Conservation (phyloP, 2,329 filamentous ascomycete species). For the Alternaria sp. region DNA sequence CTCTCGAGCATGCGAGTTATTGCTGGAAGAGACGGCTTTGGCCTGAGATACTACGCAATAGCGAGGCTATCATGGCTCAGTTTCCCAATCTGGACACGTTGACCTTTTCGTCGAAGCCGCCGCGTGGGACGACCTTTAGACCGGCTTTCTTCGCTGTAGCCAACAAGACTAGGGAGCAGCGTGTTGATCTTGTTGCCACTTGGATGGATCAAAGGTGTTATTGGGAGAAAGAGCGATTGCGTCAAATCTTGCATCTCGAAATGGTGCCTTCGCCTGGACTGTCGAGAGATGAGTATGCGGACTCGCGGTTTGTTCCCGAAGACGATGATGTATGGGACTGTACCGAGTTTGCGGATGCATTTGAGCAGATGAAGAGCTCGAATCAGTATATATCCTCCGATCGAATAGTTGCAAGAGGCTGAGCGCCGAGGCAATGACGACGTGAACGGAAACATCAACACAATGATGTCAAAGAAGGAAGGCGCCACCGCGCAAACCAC, state of each 20-base stretch:
- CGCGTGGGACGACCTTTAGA: constrained; percentile 27
- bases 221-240: constrained; percentile 32
- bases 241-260: constrained; percentile 37
- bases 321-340: constrained; percentile 40
- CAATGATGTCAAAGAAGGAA: neutral
- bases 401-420: neutral
- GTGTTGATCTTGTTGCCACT: constrained; percentile 35
- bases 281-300: constrained; percentile 29
- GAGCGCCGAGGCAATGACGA: neutral
- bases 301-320: constrained; percentile 32
- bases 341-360: constrained; percentile 38
- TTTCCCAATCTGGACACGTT: constrained; percentile 39
- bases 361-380: constrained; percentile 26
- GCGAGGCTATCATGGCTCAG: constrained; percentile 27
- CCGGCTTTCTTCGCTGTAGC: constrained; percentile 39
- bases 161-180: constrained; percentile 39
- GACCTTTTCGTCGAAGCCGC: constrained; percentile 37
- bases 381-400: neutral
- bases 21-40: constrained; percentile 44
- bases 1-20: constrained; percentile 39
- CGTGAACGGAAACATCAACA: neutral
- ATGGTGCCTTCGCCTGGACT: constrained; percentile 27
- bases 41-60: constrained; percentile 35
- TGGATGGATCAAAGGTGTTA: constrained; percentile 40
- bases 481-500: neutral